A percentile compares a stretch with the other conserved stretches of the same genome.
Conservation (phyloP, 495 filamentous ascomycete species). For the Penicillium lividum region DNA sequence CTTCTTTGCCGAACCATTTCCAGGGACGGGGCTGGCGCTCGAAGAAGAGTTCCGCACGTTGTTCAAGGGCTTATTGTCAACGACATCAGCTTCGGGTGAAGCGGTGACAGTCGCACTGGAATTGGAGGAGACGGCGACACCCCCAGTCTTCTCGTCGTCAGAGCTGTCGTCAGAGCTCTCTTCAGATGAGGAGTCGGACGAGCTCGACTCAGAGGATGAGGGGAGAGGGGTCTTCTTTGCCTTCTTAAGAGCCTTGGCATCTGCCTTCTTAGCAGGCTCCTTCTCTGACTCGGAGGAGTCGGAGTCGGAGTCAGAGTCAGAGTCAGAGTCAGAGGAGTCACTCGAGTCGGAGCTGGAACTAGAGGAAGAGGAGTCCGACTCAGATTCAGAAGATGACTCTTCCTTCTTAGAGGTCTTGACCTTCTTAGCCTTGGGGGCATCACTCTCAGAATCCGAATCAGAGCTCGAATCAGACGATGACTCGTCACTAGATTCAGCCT, state of each 20-base stretch:
- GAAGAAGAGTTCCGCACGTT: slow-evolving; percentile 36
- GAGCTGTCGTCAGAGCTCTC: slow-evolving; percentile 26
- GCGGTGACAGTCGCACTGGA: slow-evolving; percentile 37
- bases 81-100: slow-evolving; percentile 27
- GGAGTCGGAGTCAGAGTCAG: slow-evolving; percentile 25
- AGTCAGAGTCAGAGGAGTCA: slow-evolving; percentile 43
- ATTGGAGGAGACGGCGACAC: slow-evolving; percentile 22
- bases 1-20: slow-evolving; percentile 47
- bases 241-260: slow-evolving; percentile 45
- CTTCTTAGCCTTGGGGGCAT: slow-evolving; percentile 45
- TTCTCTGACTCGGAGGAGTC: slow-evolving; percentile 31
- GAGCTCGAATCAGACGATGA: slow-evolving; percentile 53
- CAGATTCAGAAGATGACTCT: slow-evolving; percentile 24
- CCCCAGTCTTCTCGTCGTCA: slow-evolving; percentile 26
- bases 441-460: slow-evolving; percentile 39
- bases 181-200: slow-evolving; percentile 28
- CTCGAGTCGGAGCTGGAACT: slow-evolving; percentile 22
- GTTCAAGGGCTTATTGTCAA: slow-evolving; percentile 25
- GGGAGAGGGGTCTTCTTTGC: slow-evolving; percentile 57
- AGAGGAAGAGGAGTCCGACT: slow-evolving; percentile 20
- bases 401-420: slow-evolving; percentile 29
- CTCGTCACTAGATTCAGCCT: slow-evolving; percentile 57
- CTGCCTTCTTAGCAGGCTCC: slow-evolving; percentile 28
- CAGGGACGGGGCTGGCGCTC: slow-evolving; percentile 46
- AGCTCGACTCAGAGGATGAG: slow-evolving; percentile 36